Base-by-base conservation (phyloP, 2,329 filamentous ascomycete genomes). In the Parafenestella ontariensis region DNA sequence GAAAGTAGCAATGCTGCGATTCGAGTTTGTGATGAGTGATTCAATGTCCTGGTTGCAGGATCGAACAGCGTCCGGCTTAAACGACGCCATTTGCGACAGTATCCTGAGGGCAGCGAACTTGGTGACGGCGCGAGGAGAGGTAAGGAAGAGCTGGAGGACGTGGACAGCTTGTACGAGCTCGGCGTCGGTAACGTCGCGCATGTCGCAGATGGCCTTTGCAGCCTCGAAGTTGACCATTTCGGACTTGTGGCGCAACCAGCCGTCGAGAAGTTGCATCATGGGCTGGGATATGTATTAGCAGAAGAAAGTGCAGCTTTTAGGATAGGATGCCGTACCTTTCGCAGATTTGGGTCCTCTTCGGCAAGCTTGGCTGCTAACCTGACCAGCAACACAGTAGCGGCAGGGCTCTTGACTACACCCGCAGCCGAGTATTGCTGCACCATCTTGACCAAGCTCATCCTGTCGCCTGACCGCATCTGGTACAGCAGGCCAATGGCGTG, bases 371-470 rank as follows among this genome's bases (percentile, higher is more conserved):
- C 91, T 29, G 95, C 95, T 62, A 99, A 81, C 65, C 95, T 87
- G 50, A 99, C 95, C 24, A 99, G 84, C 86, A 99, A 89, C 46
- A 99, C 87, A 54, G 93, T 89, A 29, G 93, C 95, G 56, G 94
- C 91, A 18, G 95, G 92, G 77, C 91, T 97, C 87, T 97, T 98
- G 59, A 98, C 89, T 10, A 92, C 92, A 54, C 95, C 95, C 15
- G 92, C 87, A 48, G 89, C 89, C 47, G 92, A 92, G 75, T 97
- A 98, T 77, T 99, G 95, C 81, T 99, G 95, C n/a, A 99, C 94
- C 95, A 99, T 98, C 85, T 99, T 99, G 57, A 98, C 94, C 68
- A 99, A 81, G 20, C 95, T 93, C 95, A 99, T 99, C 69, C 95
- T 88, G 77, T 99, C 95, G 76, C 97, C 93, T 70, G 90, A 90